phyloP scores from a whole-genome alignment of 371 early-diverging fungal genomes.

The Mortierella sp. region DNA sequence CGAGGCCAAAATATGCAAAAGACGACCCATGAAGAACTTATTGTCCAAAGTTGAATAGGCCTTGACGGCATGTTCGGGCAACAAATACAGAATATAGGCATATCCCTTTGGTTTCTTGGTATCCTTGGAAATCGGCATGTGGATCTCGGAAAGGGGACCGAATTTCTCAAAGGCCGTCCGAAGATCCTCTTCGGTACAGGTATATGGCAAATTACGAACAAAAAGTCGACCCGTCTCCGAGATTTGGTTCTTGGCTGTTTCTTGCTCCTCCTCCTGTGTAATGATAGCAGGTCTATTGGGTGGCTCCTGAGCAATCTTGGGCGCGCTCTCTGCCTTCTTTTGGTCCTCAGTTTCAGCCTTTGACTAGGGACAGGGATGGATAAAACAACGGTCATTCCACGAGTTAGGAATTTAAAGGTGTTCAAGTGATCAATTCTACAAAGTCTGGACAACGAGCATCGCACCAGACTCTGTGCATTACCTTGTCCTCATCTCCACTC shows the following conservation, averaged over 20 bases:
- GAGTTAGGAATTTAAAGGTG: conserved; percentile 2
- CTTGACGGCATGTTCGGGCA: conserved; percentile 94
- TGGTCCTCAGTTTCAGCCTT: conserved; percentile 29
- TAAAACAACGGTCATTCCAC: background rate
- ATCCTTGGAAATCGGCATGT: conserved; percentile 92
- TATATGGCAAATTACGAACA: conserved; percentile 91
- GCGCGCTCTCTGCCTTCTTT: conserved; percentile 17
- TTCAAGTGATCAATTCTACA: background rate
- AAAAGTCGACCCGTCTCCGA: conserved; percentile 94
- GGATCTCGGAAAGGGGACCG: conserved; percentile 93
- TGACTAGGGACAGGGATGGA: background rate
- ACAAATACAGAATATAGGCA: conserved; percentile 86
- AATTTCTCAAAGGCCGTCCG: conserved; percentile 79
- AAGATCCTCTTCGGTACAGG: conserved; percentile 89
- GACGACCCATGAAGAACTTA: conserved; percentile 90
- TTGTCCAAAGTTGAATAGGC: conserved; percentile 86
- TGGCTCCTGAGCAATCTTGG: conserved; percentile 42
- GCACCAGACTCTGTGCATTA: too few relatives aligned
- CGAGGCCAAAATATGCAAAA: conserved; percentile 76
- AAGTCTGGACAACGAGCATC: too few relatives aligned
- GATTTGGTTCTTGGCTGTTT: conserved; percentile 71
- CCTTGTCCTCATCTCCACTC: too few relatives aligned
- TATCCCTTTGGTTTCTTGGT: conserved; percentile 95
- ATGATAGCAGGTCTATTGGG: conserved; percentile 51
- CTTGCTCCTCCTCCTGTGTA: conserved; percentile 47